Conservation (phyloP, 495 filamentous ascomycete genomes). For the Neurospora terricola region DNA sequence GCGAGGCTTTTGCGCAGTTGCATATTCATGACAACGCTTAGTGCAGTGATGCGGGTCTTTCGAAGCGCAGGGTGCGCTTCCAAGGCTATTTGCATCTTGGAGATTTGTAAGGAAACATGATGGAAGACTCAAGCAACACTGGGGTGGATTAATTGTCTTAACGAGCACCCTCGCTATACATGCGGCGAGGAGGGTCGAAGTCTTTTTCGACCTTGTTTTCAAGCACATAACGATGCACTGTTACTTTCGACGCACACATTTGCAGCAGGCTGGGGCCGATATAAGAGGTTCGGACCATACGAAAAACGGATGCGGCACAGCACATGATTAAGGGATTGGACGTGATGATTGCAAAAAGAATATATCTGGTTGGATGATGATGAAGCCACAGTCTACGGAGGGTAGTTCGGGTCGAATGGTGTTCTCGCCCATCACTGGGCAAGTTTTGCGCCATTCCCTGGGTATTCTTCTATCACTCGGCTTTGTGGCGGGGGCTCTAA, state of each 20-base stretch:
- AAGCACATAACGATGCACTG: not conserved
- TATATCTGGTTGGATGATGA: not conserved
- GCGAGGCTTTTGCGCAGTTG: not conserved
- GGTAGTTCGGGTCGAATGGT: not conserved
- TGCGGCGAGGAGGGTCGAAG: not conserved
- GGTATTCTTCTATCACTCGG: not conserved
- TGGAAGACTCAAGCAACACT: not conserved
- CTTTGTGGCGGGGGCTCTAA: not conserved
- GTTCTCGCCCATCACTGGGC: not conserved
- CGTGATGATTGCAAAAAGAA: not conserved
- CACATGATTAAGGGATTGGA: not conserved
- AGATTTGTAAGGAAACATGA: not conserved
- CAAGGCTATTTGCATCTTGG: not conserved
- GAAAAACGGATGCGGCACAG: not conserved
- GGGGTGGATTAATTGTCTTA: not conserved
- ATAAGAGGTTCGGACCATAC: not conserved
- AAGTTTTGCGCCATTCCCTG: not conserved
- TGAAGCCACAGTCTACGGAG: not conserved
- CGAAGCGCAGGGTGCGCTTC: not conserved
- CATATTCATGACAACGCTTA: not conserved
- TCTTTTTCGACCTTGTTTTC: not conserved
- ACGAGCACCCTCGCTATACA: not conserved
- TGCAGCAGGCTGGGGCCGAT: not conserved
- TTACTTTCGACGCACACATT: not conserved
- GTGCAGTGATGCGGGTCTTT: not conserved